phyloP scores from a whole-genome alignment of 306 rosid genomes.

The Sindora glabra region DNA sequence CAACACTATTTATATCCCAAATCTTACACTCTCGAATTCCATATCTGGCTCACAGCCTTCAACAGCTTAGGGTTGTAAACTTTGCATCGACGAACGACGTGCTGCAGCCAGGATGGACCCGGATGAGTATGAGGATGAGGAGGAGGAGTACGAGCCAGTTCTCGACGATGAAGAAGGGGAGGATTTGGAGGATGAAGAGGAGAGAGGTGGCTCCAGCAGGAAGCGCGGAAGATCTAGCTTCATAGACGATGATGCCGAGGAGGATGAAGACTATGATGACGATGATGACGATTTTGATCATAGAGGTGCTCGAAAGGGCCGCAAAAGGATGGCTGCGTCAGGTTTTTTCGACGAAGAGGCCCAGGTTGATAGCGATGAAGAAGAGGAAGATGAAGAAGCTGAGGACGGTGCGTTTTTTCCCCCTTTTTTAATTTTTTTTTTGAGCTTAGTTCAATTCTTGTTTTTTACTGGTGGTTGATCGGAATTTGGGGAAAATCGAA shows the following conservation, averaged over 20 bases:
- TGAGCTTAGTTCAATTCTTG: neutral
- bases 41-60: too few species aligned
- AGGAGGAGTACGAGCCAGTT: conserved; percentile 41
- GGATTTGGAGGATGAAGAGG: conserved; percentile 55
- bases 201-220: conserved; percentile 28
- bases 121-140: conserved; percentile 64
- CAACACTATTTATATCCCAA: too few species aligned
- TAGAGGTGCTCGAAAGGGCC: conserved; percentile 29
- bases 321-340: conserved; percentile 42
- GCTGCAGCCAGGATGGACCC: conserved; percentile 73
- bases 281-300: conserved; percentile 37
- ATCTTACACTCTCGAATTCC: too few species aligned
- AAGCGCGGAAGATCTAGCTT: conserved; percentile 60
- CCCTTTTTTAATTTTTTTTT: neutral
- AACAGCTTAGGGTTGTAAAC: neutral
- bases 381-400: conserved; percentile 88
- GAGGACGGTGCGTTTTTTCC: conserved; percentile 75
- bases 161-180: conserved; percentile 52
- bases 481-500: neutral
- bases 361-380: conserved; percentile 66
- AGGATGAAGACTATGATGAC: conserved; percentile 67
- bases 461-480: neutral
- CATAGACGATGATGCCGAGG: conserved; percentile 68
- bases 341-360: conserved; percentile 74
- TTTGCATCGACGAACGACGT: conserved; percentile 43